A percentile compares a stretch with the other conserved stretches of the same genome.
These are phyloP conservation scores for Dacryopinax primogenitus DNA, from an alignment of 768 basidiomycete genomes.

Conservation along the genomic window DNA sequence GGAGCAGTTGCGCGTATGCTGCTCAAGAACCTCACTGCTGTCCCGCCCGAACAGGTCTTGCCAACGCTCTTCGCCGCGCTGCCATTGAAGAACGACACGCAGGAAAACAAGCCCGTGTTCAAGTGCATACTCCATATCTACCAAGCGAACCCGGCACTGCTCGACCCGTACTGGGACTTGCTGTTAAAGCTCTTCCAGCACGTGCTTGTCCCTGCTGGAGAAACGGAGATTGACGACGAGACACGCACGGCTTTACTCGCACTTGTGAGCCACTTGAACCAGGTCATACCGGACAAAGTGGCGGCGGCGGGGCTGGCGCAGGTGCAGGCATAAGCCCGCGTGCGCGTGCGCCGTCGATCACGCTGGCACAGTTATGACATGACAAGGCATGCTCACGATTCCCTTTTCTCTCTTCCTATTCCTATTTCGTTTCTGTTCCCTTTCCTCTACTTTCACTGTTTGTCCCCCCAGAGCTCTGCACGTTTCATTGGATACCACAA, in stretches of 20 bases:
- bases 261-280: slow-evolving; percentile 58
- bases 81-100: slow-evolving; percentile 74
- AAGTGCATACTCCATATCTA: slow-evolving; percentile 79
- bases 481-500: slow-evolving; percentile 1
- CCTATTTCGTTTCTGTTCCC: background rate
- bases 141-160: slow-evolving; percentile 53
- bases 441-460: background rate
- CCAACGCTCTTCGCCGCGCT: slow-evolving; percentile 70
- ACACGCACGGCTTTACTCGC: slow-evolving; percentile 61
- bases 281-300: slow-evolving; percentile 63
- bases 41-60: slow-evolving; percentile 85
- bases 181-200: slow-evolving; percentile 66
- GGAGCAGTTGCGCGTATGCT: slow-evolving; percentile 87
- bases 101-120: slow-evolving; percentile 86
- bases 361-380: background rate
- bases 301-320: slow-evolving; percentile 58
- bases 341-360: background rate
- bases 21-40: slow-evolving; percentile 55
- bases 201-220: slow-evolving; percentile 66
- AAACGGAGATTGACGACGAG: slow-evolving; percentile 64
- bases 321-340: slow-evolving; percentile 6
- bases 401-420: background rate
- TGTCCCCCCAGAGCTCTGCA: background rate
- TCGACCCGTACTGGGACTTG: slow-evolving; percentile 64
- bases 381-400: background rate